Base-by-base conservation (phyloP, 2,329 filamentous ascomycete species). In the Mycogone perniciosa region DNA sequence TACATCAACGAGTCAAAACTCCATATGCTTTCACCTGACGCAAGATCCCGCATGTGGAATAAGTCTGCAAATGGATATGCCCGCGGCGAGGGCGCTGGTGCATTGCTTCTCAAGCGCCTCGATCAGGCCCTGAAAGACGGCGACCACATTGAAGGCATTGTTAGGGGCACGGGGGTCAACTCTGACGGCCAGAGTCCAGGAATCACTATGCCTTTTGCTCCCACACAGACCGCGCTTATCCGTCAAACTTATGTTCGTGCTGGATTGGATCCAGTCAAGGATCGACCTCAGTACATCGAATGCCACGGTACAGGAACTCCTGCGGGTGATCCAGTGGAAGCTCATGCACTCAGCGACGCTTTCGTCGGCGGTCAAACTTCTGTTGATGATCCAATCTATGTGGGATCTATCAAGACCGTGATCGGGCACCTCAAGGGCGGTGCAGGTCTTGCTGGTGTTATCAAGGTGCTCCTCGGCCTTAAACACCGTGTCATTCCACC, bases 51-150 rank as follows among this genome's bases (percentile, higher is more conserved):
- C 7, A 48, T 48, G 46, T 48, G 20, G 20, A 3, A 20, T 6
- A 20, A 20, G 20, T 20, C 20, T 4, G 77, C 73, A 0, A 64
- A 78, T 55, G 77, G 76, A 1, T 79, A 79, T 56, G 75, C 66
- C 5, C 69, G 77, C 0, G 77, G 74, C 11, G 78, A 80, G 31
- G 48, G 20, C 29, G 29, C 34, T 27, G 41, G 30, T 4, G 2
- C 40, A 30, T 8, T 52, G 6, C 27, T 52, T 4, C 13, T 52
- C 11, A 52, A 52, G 29, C 38, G 10, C 4, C 44, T 52, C 5
- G 13, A n/a, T 5, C 20, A 42, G 9, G 46, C 46, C 13, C 26
- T 52, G 13, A 10, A 26, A 5, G 50, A 52, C 27, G 50, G 50
- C 4, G 44, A 52, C 26, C n/a, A 48, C 3, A 47, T 52, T n/a